Base-by-base conservation (phyloP, 1,284 basidiomycete species). In the Meira miltonrushii region DNA sequence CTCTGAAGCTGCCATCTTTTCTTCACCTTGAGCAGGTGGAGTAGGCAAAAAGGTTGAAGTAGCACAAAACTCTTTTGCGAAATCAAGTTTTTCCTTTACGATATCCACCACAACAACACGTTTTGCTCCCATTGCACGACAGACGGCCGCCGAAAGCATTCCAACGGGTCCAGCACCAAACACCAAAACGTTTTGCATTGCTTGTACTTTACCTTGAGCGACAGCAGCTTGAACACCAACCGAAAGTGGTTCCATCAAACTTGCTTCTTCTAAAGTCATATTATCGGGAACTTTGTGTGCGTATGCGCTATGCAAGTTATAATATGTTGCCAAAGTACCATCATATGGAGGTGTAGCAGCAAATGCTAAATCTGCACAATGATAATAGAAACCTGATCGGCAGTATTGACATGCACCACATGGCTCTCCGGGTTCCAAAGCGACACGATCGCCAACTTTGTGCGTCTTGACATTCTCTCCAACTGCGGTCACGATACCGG, bases 121-220 rank as follows among this genome's bases (percentile, higher is more conserved):
- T 58, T 66, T 70, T 8, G 79, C 81, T 0, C 78, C 79, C 69
- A 80, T 81, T n/a, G 81, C 92, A 75, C 88, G 91, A 28, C 91
- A 91, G 21, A 92, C 91, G 3, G 90, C 92, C 86, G 93, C 92
- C 76, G 86, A 88, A 39, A 96, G 84, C 17, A 96, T 83, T 9
- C 92, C 92, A 64, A 97, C 90, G 8, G 93, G 93, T 1, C 94
- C 93, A 9, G 83, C 83, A 55, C 92, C 94, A 70, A 94, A 92
- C 60, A 97, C 72, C 39, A 79, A 66, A 13, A 79, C 79, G 48
- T 78, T 79, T 21, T 78, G 65, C 61, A 72, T 67, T 11, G 70
- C 68, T n/a, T 66, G 84, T 77, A 95, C 83, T 40, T 83, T 81
- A 21, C 88, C 92, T 40, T 92, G 82, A 69, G 84, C 88, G 49